Conservation (phyloP, 1,284 basidiomycete genomes). For the Ustilago tritici region DNA sequence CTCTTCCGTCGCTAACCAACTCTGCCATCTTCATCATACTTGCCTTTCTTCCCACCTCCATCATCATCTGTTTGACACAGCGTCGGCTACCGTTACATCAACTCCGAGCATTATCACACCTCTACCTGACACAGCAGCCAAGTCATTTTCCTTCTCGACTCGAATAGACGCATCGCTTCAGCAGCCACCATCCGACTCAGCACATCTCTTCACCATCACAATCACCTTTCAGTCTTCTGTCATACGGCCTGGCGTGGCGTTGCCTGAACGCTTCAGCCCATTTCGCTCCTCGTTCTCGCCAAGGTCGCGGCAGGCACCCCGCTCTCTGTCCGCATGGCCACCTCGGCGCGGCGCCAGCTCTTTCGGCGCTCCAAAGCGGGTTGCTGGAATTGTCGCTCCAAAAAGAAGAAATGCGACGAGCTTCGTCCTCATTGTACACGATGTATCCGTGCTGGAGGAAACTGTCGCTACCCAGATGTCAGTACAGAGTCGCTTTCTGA, state of each 20-base stretch:
- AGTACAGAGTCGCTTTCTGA: constrained; percentile 32
- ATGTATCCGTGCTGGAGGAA: constrained; percentile 38
- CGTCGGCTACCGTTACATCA: not conserved
- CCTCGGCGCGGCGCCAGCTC: constrained; percentile 44
- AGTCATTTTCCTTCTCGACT: not conserved
- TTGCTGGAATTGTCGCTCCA: constrained; percentile 51
- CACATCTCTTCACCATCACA: not conserved
- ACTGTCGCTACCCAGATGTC: constrained; percentile 47
- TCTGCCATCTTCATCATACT: not conserved
- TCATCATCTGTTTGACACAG: not conserved
- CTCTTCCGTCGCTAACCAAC: not conserved
- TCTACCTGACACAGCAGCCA: not conserved
- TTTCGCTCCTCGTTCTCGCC: constrained; percentile 29
- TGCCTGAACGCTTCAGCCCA: constrained; percentile 25
- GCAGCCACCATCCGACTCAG: not conserved
- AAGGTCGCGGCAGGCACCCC: constrained; percentile 41
- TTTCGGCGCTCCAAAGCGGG: constrained; percentile 53
- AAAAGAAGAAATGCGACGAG: constrained; percentile 58
- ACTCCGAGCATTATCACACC: not conserved
- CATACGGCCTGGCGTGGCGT: constrained; percentile 27
- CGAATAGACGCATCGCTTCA: not conserved
- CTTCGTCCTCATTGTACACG: constrained; percentile 44
- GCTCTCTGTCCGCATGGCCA: constrained; percentile 40
- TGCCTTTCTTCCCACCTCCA: not conserved
- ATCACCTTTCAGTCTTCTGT: not conserved